A percentile compares a stretch with the other conserved stretches of the same genome.
Evolutionary conservation across 2,329 filamentous ascomycete species (phyloP).

Genomic region (Torrubiella hemipterigena): DNA sequence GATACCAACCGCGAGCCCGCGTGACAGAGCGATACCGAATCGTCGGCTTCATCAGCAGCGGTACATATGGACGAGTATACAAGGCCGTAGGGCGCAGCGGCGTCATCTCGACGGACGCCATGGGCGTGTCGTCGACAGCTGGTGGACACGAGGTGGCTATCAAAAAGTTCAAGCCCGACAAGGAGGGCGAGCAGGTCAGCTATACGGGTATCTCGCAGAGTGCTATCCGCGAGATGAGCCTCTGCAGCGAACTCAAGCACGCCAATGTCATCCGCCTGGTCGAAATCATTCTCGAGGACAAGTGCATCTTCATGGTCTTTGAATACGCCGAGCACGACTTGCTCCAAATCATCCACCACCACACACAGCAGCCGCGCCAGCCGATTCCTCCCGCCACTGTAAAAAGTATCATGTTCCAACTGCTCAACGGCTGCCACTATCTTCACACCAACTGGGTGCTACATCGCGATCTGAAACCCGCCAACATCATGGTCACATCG

Average conservation of each 20-base stretch:
- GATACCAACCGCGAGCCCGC: slow-evolving; percentile 67
- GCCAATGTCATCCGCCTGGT: slow-evolving; percentile 81
- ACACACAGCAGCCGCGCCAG: slow-evolving; percentile 78
- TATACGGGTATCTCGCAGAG: slow-evolving; percentile 98
- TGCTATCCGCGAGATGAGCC: slow-evolving; percentile 91
- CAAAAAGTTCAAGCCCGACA: slow-evolving; percentile 99
- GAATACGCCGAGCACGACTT: slow-evolving; percentile 97
- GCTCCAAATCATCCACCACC: slow-evolving; percentile 95
- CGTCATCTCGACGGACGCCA: slow-evolving; percentile 4
- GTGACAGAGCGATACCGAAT: slow-evolving; percentile 92
- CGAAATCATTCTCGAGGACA: slow-evolving; percentile 95
- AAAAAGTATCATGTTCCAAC: slow-evolving; percentile 89
- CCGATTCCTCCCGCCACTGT: slow-evolving; percentile 82
- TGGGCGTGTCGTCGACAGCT: slow-evolving; percentile 16
- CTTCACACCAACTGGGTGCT: slow-evolving; percentile 95
- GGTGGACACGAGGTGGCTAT: slow-evolving; percentile 78
- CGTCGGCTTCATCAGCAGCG: slow-evolving; percentile 94
- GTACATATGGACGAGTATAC: slow-evolving; percentile 96
- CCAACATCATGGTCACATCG: slow-evolving; percentile 97
- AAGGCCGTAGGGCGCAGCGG: slow-evolving; percentile 63
- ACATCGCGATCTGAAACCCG: slow-evolving; percentile 91
- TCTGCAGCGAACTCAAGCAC: slow-evolving; percentile 86
- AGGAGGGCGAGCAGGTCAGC: slow-evolving; percentile 86
- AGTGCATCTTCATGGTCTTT: slow-evolving; percentile 99
- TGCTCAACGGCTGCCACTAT: slow-evolving; percentile 89